Evolutionary conservation across 257 asterid genomes (phyloP).

Genomic region (Solanum gandarillasii): DNA sequence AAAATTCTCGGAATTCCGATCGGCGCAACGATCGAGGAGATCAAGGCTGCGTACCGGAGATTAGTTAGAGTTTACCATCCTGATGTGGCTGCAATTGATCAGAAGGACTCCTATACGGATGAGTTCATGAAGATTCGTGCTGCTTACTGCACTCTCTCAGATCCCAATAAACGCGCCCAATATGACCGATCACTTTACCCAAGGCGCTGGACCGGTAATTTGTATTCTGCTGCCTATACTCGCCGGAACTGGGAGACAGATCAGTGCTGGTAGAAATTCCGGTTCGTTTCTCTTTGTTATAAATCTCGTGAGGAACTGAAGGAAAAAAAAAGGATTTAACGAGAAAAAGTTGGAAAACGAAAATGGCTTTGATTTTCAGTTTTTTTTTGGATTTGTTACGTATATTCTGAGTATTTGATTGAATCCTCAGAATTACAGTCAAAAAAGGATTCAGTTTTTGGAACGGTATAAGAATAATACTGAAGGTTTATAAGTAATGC

Average conservation of each 20-base stretch:
- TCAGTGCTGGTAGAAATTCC: constrained; percentile 8
- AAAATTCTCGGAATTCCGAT: constrained; percentile 3
- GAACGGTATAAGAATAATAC: not conserved
- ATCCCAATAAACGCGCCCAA: constrained; percentile 3
- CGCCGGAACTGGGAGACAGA: constrained; percentile 17
- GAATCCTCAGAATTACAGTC: too few species aligned
- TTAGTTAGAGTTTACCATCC: constrained; percentile 10
- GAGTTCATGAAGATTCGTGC: constrained; percentile 8
- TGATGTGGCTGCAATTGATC: constrained; percentile 1
- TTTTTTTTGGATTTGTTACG: not conserved
- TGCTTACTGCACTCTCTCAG: constrained; percentile 3
- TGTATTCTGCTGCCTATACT: not conserved
- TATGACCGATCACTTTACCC: not conserved
- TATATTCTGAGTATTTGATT: too few species aligned
- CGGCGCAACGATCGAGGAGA: not conserved
- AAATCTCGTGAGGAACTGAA: not conserved
- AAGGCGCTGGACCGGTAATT: not conserved
- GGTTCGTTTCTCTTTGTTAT: not conserved
- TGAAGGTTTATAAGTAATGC: not conserved
- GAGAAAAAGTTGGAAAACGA: not conserved
- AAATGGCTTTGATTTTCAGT: not conserved
- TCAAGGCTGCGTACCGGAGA: constrained; percentile 6
- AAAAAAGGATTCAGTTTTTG: too few species aligned
- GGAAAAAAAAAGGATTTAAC: not conserved
- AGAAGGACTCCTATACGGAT: not conserved